Base-by-base conservation (phyloP, 441 rosid species). In the Populus hybrid region DNA sequence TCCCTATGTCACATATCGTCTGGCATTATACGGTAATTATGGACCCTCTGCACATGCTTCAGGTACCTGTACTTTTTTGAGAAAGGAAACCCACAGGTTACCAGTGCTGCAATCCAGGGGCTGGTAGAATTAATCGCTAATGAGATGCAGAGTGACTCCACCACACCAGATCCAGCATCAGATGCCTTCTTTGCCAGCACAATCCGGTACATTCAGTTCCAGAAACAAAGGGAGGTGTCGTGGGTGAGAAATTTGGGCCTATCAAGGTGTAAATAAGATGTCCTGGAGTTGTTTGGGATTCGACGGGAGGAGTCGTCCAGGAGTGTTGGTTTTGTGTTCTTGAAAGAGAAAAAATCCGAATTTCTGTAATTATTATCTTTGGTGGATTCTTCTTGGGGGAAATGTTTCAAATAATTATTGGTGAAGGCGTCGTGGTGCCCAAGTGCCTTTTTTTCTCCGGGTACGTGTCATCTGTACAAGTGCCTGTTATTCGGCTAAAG, bases 31-130 rank as follows among this genome's bases (percentile, higher is more conserved):
- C 59, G 38, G 4, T 31, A 53, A 63, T 23, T 9, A 42, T 72
- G 33, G 56, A 7, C 35, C 53, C 45, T 31, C 53, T 18, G 63
- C 59, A 31, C 78, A 18, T 42, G 73, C 66, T 73, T 74, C 85
- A 94, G 98, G 91, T 94, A 94, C 75, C 87, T 94, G 14, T 94
- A 92, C 82, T 96, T 90, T 86, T 94, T 82, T 21, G 98, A 96
- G 93, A 96, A 94, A 86, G 97, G 95, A 36, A 89, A 88, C 81
- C 90, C 91, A 9, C 96, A 94, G 78, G 81, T 94, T 78, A 90
- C 85, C 4, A 87, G 86, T 53, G 91, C 87, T 78, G 83, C 94
- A 56, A 91, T 96, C 45, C 97, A 92, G 83, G 85, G 88, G 83
- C 77, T 96, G 74, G 82, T 94, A 18, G 92, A 94, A 76, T 82